Percentiles rank a stretch among this genome's conserved stretches.
Evolutionary conservation across 805 yeast genomes (phyloP).

Genomic region (Saccharomyces paradoxus): DNA sequence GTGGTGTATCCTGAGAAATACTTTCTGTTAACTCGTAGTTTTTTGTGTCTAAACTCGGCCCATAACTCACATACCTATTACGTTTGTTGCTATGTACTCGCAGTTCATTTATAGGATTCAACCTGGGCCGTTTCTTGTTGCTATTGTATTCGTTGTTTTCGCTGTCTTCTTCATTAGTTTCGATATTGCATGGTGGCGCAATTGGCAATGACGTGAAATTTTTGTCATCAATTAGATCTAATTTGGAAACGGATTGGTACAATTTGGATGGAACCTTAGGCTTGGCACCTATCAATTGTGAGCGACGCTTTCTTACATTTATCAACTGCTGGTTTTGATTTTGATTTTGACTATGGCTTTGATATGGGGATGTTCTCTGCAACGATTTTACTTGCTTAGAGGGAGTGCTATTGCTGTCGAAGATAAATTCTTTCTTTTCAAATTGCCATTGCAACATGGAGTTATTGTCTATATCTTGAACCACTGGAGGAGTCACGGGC

Average conservation of each 20-base stretch:
- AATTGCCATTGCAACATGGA: constrained; percentile 23
- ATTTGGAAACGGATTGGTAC: constrained; percentile 20
- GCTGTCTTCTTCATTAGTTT: background rate
- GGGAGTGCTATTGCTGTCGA: constrained; percentile 29
- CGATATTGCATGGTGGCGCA: constrained; percentile 18
- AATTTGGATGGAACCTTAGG: constrained; percentile 22
- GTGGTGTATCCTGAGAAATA: constrained; percentile 8
- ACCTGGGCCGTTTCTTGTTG: constrained; percentile 5
- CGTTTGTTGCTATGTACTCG: constrained; percentile 11
- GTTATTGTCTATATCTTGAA: constrained; percentile 9
- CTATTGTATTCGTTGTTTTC: background rate
- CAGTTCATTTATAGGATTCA: constrained; percentile 13
- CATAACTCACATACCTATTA: constrained; percentile 14
- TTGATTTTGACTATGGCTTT: background rate
- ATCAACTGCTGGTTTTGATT: constrained; percentile 6
- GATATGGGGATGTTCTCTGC: background rate
- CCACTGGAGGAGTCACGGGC: constrained; percentile 11
- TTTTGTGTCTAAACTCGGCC: background rate
- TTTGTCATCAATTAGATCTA: constrained; percentile 25
- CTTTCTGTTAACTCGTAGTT: background rate
- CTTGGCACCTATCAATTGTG: constrained; percentile 24
- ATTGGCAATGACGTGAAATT: constrained; percentile 26
- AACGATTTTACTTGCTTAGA: constrained; percentile 12
- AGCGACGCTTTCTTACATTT: constrained; percentile 17
- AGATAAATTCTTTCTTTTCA: constrained; percentile 22